phyloP scores from a whole-genome alignment of 495 filamentous ascomycete genomes.

The Hyaloscypha finlandica region DNA sequence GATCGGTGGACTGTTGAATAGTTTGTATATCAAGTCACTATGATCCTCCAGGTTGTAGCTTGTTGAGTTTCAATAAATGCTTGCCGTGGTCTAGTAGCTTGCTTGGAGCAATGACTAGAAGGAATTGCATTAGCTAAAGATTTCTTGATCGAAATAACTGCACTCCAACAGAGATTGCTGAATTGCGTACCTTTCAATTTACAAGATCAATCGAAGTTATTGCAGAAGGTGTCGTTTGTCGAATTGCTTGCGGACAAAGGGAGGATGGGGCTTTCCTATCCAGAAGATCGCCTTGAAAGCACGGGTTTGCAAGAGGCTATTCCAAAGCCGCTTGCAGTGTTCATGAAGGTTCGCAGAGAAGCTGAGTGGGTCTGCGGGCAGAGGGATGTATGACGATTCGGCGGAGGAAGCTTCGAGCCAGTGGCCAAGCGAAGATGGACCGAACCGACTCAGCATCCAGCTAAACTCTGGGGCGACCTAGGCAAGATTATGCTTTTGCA shows the following conservation, averaged over 20 bases:
- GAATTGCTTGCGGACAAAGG: neutral
- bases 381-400: neutral
- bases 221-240: neutral
- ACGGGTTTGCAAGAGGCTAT: neutral
- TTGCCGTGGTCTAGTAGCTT: neutral
- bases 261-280: neutral
- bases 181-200: neutral
- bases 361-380: neutral
- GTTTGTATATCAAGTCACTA: neutral
- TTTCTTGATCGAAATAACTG: too few relatives aligned
- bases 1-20: neutral
- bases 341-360: neutral
- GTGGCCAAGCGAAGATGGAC: neutral
- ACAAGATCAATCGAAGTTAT: neutral
- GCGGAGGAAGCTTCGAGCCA: neutral
- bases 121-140: too few relatives aligned
- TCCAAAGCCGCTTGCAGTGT: neutral
- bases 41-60: neutral
- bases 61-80: neutral
- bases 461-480: neutral
- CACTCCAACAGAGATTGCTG: too few relatives aligned
- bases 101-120: too few relatives aligned
- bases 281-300: neutral
- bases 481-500: neutral
- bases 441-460: neutral